Evolutionary conservation across 1,139 yeast genomes (phyloP), one percentile per base, ranked within the genome.

Genomic region (Sugiyamaella japonica): DNA sequence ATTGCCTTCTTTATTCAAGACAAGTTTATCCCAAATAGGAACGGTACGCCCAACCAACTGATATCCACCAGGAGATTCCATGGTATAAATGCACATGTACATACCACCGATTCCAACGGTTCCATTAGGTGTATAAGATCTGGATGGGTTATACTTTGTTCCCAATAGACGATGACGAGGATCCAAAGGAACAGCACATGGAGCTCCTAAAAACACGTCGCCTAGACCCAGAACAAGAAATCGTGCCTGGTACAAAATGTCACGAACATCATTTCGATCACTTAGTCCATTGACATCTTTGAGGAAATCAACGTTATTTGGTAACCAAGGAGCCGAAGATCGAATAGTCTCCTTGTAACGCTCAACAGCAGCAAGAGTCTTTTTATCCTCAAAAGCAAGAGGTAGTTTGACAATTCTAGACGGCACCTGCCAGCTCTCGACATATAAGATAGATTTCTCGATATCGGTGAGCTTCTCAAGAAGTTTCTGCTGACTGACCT

Each of bases 31-130:
- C 99, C 99, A 93, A 63, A 91, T 91, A 56, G 98, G 98, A 62
- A 93, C 84, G 4, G 99, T 93, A 70, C 98, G 83, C 56, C 98
- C 99, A 60, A 90, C 93, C 65, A 93, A 80, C 75, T 91, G 98
- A 73, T 93, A 93, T 31, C 99, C 99, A 73, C 99, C 99, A 52
- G 99, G 99, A 25, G 97, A 89, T 65, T 91, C 97, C 91, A 91
- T 90, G 45, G 98, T 90, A 73, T 93, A 93, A 64, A 93, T 91
- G 76, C 98, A 91, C 97, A 91, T 90, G 77, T 90, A 93, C 85
- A 86, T 89, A 63, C 98, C 98, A 62, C 98, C 99, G 70, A 93
- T 85, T 67, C 99, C 99, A 61, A 93, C 98, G 38, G 95, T 87
- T 63, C 98, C 99, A 67, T 89, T 89, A 43, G 97, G 97, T 3